Base-by-base conservation (phyloP, 495 filamentous ascomycete genomes). In the Friedmanniomyces simplex region DNA sequence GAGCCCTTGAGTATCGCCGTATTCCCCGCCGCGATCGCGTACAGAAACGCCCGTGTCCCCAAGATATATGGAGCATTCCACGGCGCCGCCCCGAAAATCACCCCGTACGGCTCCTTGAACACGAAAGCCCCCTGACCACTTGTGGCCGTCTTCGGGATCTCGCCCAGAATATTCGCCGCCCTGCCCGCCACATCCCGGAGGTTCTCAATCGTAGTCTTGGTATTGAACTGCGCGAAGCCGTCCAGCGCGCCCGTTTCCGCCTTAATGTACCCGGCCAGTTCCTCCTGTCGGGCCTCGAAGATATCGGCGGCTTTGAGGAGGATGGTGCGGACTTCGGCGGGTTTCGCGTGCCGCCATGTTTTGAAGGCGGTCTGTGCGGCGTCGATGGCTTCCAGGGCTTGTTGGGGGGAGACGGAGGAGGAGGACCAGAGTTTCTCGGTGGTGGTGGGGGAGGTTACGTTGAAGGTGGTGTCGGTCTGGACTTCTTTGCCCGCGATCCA, bases 21-120 rank as follows among this genome's bases (percentile, higher is more conserved):
- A 65, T 88, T 89, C 24, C 91, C 91, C 1, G 83, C 83, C 12
- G 89, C 90, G 39, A 96, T 75, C n/a, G 91, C 85, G 63, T 78
- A 86, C 32, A 82, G 72, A 20, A 90, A 69, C 1, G 88, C 75
- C 25, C 63, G 63, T 22, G 58, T 21, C 10, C 66, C 71, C 46
- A 72, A 58, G 60, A 73, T 71, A 43, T 65, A 70, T 18, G 68
- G 73, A 13, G 71, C 67, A 54, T 71, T 72, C 70, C 91, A 95
- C 28, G 91, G 89, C 20, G 88, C 89, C 70, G 94, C 88, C 28
- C 79, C 82, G 14, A 96, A 73, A 1, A 91, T 71, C 25, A 93
- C 88, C 20, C 89, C 89, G 62, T 82, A 89, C 4, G 89, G 89
- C 68, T 94, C 85, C 63, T 84, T 86, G 49, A 82, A 71, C n/a